Evolutionary conservation across 345 rosid species (phyloP).

Genomic region (Isatis tinctoria): DNA sequence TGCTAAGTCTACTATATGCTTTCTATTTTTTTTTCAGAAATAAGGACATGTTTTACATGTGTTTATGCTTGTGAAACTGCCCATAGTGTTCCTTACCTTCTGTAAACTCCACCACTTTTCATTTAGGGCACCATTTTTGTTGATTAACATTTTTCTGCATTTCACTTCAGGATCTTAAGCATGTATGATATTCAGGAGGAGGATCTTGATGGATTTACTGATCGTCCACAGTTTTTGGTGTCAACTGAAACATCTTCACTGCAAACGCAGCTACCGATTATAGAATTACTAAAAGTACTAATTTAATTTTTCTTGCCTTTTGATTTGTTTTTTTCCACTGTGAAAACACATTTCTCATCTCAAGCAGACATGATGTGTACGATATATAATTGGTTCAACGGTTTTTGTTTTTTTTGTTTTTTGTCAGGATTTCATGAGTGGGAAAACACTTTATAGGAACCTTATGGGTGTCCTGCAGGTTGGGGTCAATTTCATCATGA

Average conservation of each 20-base stretch:
- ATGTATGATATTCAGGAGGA: conserved; percentile 81
- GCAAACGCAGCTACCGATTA: conserved; percentile 77
- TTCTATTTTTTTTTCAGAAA: neutral
- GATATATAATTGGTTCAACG: neutral
- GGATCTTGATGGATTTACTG: conserved; percentile 62
- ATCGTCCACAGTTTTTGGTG: conserved; percentile 46
- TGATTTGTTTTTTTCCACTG: neutral
- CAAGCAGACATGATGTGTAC: conserved; percentile 7
- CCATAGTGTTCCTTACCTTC: neutral
- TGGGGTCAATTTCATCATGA: conserved; percentile 73
- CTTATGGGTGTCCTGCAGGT: conserved; percentile 79
- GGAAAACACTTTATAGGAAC: conserved; percentile 81
- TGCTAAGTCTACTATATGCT: neutral
- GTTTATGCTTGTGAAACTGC: neutral
- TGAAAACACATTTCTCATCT: conserved; percentile 11
- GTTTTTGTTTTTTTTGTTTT: conserved; percentile 19
- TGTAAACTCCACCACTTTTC: neutral
- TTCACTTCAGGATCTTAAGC: conserved; percentile 63
- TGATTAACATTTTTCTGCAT: neutral
- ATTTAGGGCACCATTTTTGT: neutral
- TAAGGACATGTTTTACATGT: neutral
- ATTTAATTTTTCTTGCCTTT: neutral
- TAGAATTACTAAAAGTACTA: conserved; percentile 78
- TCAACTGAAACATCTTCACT: conserved; percentile 48
- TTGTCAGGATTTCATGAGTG: conserved; percentile 95